Conservation (phyloP, 495 filamentous ascomycete genomes). For the Penicillium silybi region DNA sequence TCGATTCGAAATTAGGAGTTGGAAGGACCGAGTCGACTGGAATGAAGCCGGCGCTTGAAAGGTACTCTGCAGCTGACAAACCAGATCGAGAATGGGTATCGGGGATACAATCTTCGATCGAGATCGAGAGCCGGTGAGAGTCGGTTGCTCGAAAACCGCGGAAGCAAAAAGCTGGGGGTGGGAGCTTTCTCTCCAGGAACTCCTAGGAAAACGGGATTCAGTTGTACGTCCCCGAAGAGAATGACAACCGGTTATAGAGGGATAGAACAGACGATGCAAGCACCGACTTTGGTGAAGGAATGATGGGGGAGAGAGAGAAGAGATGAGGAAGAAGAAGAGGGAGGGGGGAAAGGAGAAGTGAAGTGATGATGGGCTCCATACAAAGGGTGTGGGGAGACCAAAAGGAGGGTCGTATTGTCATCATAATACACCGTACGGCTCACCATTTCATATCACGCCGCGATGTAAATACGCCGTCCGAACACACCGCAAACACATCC, state of each 20-base stretch:
- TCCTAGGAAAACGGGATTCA: conserved; percentile 1
- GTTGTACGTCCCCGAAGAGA: conserved; percentile 36
- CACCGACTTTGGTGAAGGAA: conserved; percentile 38
- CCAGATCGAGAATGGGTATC: conserved; percentile 4
- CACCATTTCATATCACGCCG: too few species aligned
- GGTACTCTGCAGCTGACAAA: conserved; percentile 12
- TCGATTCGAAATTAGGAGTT: conserved; percentile 22
- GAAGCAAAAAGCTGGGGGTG: conserved; percentile 8
- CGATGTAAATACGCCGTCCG: conserved; percentile 1
- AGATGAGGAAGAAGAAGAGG: conserved; percentile 15
- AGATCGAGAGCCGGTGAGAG: conserved; percentile 4
- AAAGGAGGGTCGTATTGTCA: conserved; percentile 5
- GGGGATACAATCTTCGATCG: conserved; percentile 7
- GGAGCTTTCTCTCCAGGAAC: conserved; percentile 5
- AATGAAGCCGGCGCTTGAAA: conserved; percentile 19
- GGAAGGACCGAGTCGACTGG: conserved; percentile 40
- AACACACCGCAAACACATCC: neutral
- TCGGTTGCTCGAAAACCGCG: neutral
- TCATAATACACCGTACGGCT: neutral
- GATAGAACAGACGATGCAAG: conserved; percentile 26
- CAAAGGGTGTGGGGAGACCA: conserved; percentile 27
- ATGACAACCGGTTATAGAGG: conserved; percentile 32
- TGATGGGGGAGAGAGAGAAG: conserved; percentile 26
- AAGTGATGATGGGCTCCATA: conserved; percentile 33
- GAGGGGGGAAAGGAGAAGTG: conserved; percentile 22